These are phyloP conservation scores for Didymella segeticola DNA, from an alignment of 2,329 filamentous ascomycete species.

Conservation along the genomic window DNA sequence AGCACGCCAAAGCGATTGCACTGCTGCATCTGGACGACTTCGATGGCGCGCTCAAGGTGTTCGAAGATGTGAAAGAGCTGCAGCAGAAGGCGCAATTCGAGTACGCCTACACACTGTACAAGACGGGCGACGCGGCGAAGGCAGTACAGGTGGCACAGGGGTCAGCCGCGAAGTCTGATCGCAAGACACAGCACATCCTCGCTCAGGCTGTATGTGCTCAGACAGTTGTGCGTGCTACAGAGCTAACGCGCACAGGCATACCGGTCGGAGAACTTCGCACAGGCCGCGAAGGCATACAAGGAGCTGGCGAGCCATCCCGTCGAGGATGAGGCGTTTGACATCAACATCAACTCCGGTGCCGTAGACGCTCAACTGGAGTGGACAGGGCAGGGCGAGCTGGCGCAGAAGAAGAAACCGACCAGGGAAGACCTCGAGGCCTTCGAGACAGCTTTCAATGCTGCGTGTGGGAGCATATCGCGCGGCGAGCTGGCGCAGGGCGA, in stretches of 20 bases:
- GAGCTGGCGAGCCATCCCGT: constrained; percentile 59
- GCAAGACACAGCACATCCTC: constrained; percentile 66
- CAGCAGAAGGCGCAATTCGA: constrained; percentile 70
- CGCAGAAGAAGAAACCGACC: constrained; percentile 61
- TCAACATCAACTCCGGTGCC: constrained; percentile 78
- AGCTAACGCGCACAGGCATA: constrained; percentile 62
- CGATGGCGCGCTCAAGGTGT: constrained; percentile 73
- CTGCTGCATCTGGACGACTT: constrained; percentile 84
- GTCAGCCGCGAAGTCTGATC: constrained; percentile 38
- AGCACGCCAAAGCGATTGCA: constrained; percentile 74
- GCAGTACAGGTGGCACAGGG: constrained; percentile 63
- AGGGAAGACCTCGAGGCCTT: constrained; percentile 75
- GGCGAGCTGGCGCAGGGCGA: constrained; percentile 71
- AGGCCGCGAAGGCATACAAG: constrained; percentile 69
- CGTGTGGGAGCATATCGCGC: constrained; percentile 74
- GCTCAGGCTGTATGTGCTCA: constrained; percentile 63
- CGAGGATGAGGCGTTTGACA: constrained; percentile 73
- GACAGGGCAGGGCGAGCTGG: constrained; percentile 63
- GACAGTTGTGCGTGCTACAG: background rate
- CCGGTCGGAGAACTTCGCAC: constrained; percentile 74
- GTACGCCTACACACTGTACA: constrained; percentile 84
- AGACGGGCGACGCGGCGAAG: constrained; percentile 71
- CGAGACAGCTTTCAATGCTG: constrained; percentile 82
- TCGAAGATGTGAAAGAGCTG: constrained; percentile 68
- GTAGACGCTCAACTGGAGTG: constrained; percentile 76